phyloP scores from a whole-genome alignment of 1,284 basidiomycete genomes.

The Marasmius oreades region DNA sequence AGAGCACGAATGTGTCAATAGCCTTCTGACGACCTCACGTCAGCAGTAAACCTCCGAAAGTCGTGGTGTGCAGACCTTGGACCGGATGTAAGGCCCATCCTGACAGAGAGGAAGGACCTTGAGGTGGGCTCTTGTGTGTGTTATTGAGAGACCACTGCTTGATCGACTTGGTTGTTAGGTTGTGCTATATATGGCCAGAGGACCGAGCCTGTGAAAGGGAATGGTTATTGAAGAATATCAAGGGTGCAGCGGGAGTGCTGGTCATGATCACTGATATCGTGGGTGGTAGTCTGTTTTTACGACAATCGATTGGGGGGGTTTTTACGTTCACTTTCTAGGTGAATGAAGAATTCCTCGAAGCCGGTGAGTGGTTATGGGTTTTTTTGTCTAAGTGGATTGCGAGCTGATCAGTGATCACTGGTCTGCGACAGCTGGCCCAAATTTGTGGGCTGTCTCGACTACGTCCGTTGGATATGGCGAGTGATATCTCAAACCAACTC shows the following conservation, averaged over 20 bases:
- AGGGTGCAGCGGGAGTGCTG: conserved; percentile 62
- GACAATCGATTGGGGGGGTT: neutral
- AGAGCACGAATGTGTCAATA: too few relatives aligned
- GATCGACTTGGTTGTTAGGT: conserved; percentile 35
- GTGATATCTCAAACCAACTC: too few relatives aligned
- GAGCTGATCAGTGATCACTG: too few relatives aligned
- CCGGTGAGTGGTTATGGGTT: conserved; percentile 44
- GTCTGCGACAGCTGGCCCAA: conserved; percentile 56
- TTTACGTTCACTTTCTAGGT: conserved; percentile 43
- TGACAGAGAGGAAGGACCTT: conserved; percentile 47
- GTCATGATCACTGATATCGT: conserved; percentile 75
- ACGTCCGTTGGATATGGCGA: conserved; percentile 90
- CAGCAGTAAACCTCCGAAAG: conserved; percentile 37
- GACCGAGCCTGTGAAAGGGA: conserved; percentile 59
- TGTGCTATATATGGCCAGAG: conserved; percentile 70
- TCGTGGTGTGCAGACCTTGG: conserved; percentile 72
- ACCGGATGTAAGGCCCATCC: conserved; percentile 64
- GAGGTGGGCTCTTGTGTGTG: conserved; percentile 41
- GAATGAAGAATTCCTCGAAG: conserved; percentile 69
- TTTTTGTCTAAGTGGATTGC: neutral
- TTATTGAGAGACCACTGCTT: neutral
- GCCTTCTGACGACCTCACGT: too few relatives aligned
- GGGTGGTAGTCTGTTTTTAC: conserved; percentile 11
- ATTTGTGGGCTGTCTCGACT: conserved; percentile 79
- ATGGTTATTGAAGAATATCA: conserved; percentile 80